Base-by-base conservation (phyloP, 2,329 filamentous ascomycete species). In the Polychaeton citri region DNA sequence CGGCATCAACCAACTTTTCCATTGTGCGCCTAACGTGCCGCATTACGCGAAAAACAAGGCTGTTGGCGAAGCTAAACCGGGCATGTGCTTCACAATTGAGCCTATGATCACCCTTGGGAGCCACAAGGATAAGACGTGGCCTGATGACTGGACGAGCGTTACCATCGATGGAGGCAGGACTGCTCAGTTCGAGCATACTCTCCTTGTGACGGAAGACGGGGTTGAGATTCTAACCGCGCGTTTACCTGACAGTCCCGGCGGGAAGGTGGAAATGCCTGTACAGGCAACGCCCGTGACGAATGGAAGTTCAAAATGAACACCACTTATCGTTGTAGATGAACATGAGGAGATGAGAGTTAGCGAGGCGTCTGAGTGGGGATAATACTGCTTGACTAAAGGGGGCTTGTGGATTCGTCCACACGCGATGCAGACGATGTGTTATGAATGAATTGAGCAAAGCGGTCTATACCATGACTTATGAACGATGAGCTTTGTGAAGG, bases 41-140 rank as follows among this genome's bases (percentile, higher is more conserved):
- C 90, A 98, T 61, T 98, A 98, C 54, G 88, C 80, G 39, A 96
- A 94, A 71, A 98, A 96, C 65, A 98, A 96, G 73, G 85, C 88
- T 0, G 81, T 95, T 1, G 90, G 90, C 33, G 77, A 82, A 49
- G 90, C 87, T 41, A 95, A 95, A 65, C 79, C 84, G 0, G 90
- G 90, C 36, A 95, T 96, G 86, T 94, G 86, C 45, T 98, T 98
- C 53, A 98, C 90, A 1, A 98, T 98, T 42, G 90, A 98, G 64
- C 90, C 90, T 12, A 98, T 98, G 90, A 87, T 98, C 56, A 86
- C 85, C 28, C 61, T 95, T 37, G 90, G 90, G 39, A 87, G 83
- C 42, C 83, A 94, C 61, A 76, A 76, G 43, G 90, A 98, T 55
- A 81, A 90, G 58, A 96, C 86, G 0, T 98, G 90, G 90, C 90